Evolutionary conservation across 139 green algal species (phyloP).

Genomic region (Pseudopediastrum boryanum): DNA sequence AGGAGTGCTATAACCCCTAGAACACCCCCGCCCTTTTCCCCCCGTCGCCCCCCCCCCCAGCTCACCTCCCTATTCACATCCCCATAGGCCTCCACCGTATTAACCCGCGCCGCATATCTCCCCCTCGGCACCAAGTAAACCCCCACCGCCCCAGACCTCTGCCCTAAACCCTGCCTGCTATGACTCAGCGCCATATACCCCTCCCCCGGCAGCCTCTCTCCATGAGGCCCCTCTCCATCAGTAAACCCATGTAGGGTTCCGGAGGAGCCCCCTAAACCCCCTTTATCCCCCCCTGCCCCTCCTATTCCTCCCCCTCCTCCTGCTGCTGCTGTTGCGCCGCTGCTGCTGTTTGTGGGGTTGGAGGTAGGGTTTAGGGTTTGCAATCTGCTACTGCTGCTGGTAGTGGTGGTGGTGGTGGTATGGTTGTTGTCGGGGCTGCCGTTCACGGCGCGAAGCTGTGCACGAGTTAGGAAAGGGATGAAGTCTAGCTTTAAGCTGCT

Average conservation of each 20-base stretch:
- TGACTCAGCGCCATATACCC: slow-evolving; percentile 46
- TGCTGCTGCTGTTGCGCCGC: background rate
- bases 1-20: too few species aligned
- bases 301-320: background rate
- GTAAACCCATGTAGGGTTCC: too few species aligned
- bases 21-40: background rate
- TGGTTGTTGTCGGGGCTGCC: background rate
- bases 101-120: slow-evolving; percentile 59
- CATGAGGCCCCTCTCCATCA: background rate
- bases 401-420: background rate
- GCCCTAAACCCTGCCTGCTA: background rate
- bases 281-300: background rate
- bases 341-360: background rate
- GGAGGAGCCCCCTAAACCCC: background rate
- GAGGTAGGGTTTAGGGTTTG: too few species aligned
- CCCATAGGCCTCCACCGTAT: slow-evolving; percentile 51
- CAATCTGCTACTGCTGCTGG: slow-evolving; percentile 6
- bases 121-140: slow-evolving; percentile 51
- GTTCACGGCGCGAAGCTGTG: background rate
- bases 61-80: slow-evolving; percentile 68
- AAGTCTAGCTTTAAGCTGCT: slow-evolving; percentile 43
- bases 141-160: slow-evolving; percentile 35
- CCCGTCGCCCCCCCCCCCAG: background rate
- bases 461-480: slow-evolving; percentile 32
- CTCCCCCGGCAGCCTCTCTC: slow-evolving; percentile 25